Evolutionary conservation across 306 rosid species (phyloP).

Genomic region (Quercus agrifolia): DNA sequence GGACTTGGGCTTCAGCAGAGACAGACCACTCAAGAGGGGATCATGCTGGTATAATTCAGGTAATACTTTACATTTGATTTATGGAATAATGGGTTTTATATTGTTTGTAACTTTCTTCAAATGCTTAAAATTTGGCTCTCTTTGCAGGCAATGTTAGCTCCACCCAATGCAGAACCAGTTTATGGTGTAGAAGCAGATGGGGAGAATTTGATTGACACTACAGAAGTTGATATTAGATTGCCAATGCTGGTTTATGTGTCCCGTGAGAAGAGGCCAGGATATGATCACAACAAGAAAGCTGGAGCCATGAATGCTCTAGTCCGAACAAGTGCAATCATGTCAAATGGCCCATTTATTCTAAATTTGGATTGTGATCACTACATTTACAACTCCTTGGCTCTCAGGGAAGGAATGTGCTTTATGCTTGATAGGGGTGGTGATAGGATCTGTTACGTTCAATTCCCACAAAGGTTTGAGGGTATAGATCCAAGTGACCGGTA

Average conservation of each 20-base stretch:
- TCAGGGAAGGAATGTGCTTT: slow-evolving; percentile 92
- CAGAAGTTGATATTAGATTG: slow-evolving; percentile 64
- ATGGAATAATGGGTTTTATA: neutral
- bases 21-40: slow-evolving; percentile 79
- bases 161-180: slow-evolving; percentile 69
- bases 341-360: slow-evolving; percentile 82
- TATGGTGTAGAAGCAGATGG: slow-evolving; percentile 64
- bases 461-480: slow-evolving; percentile 89
- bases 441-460: slow-evolving; percentile 77
- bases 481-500: slow-evolving; percentile 78
- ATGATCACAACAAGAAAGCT: slow-evolving; percentile 87
- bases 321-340: slow-evolving; percentile 85
- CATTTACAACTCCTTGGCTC: slow-evolving; percentile 68
- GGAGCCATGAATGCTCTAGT: slow-evolving; percentile 93
- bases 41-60: slow-evolving; percentile 89
- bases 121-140: neutral
- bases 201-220: slow-evolving; percentile 64
- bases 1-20: slow-evolving; percentile 78
- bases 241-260: slow-evolving; percentile 87
- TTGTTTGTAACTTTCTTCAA: neutral
- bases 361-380: slow-evolving; percentile 92
- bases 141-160: slow-evolving; percentile 82
- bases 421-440: slow-evolving; percentile 93
- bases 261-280: slow-evolving; percentile 79
- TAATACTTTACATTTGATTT: slow-evolving; percentile 9